Evolutionary conservation across 345 rosid species (phyloP), one percentile per base, ranked within the genome.

Genomic region (Fremontodendron californicum): DNA sequence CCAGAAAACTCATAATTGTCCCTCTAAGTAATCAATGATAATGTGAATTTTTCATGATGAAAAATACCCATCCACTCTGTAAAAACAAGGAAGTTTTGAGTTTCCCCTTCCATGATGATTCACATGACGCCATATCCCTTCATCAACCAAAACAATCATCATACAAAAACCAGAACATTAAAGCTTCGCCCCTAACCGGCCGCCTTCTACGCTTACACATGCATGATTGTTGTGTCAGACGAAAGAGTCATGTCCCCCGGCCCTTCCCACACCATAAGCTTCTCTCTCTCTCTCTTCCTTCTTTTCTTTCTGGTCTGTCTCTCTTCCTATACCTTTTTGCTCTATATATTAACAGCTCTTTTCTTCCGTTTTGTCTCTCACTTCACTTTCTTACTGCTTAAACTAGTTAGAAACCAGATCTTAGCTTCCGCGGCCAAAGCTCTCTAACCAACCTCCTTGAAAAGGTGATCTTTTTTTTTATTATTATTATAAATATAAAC

Each of bases 181-280:
- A 87, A 88, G 83, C 89, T 85, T 86, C 85, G 83, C 85, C 74
- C 86, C 77, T 81, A 88, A 83, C 86, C 94, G 93, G 98, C 96
- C 94, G 98, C 91, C 96, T 90, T 89, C 90, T 88, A 80, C 86
- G 94, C 93, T 86, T 83, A 82, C 93, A 79, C 87, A 88, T 84
- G 91, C 93, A 94, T 94, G 97, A 92, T 92, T 92, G 91, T 87
- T 82, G 87, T 89, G 93, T 89, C 94, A 90, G 97, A 81, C 64
- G 88, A 89, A 92, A 87, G 90, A 79, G 74, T 77, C 73, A 60
- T 82, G 83, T 80, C 77, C 76, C n/a, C n/a, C n/a, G n/a, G n/a
- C 81, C 67, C 77, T 77, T 80, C 77, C 71, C 46, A 60, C 63
- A 70, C 88, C 49, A 67, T 85, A 82, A 75, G 63, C 68, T 60